Evolutionary conservation across 768 basidiomycete genomes (phyloP).

Genomic region (Tricholomella constricta): DNA sequence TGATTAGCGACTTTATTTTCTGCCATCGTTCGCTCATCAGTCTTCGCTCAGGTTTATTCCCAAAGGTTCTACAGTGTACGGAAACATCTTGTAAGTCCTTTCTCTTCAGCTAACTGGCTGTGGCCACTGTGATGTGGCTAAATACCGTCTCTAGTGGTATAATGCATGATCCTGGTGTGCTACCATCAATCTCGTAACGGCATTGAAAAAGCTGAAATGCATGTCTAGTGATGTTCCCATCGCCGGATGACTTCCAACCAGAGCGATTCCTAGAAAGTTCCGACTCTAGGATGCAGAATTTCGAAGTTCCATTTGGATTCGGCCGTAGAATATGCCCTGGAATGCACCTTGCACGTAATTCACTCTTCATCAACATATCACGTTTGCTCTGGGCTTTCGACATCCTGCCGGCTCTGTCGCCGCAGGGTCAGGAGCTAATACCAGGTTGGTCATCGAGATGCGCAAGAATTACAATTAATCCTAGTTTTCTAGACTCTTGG

Average conservation of each 20-base stretch:
- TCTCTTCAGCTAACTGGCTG: no score
- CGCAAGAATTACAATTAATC: background rate
- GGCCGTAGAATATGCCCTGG: conserved; percentile 42
- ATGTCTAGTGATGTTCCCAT: conserved; percentile 28
- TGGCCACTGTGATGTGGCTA: no score
- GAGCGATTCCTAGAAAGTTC: conserved; percentile 41
- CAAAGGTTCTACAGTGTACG: no score
- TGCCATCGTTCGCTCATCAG: no score
- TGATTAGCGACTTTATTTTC: no score
- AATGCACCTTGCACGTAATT: conserved; percentile 36
- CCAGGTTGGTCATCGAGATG: conserved; percentile 1
- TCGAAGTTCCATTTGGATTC: conserved; percentile 42
- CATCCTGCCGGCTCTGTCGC: no score
- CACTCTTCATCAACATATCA: conserved; percentile 36
- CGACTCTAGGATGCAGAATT: conserved; percentile 29
- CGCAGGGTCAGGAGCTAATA: no score
- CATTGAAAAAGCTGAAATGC: background rate
- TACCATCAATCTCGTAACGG: no score
- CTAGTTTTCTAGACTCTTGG: conserved; percentile 20
- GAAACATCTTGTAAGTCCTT: no score
- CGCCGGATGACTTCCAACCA: conserved; percentile 37
- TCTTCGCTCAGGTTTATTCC: no score
- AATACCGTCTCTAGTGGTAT: conserved; percentile 24
- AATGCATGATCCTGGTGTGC: conserved; percentile 32
- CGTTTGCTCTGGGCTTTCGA: no score